Evolutionary conservation across 2,329 filamentous ascomycete species (phyloP), one percentile per base, ranked within the genome.

Genomic region (Colletotrichum sp.): DNA sequence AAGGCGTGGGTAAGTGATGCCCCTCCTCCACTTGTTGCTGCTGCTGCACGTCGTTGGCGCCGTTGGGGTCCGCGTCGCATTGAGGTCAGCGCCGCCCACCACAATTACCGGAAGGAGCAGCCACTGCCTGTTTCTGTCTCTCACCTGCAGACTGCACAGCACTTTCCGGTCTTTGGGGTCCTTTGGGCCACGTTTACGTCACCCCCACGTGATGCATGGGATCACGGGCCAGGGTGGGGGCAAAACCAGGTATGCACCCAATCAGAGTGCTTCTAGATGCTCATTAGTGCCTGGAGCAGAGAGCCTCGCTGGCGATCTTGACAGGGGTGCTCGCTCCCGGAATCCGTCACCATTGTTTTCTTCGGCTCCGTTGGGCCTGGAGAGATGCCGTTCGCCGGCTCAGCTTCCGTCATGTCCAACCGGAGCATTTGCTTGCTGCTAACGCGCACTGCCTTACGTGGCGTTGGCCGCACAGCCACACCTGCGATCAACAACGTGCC

Each of bases 131-230:
- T 22, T 18, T 52, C 32, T 28, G 30, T 55, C 34, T 52, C 48
- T 18, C 52, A 34, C 34, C 52, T 28, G 55, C 28, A 12, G 58
- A 27, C 10, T 18, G 60, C 34, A 30, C 68, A 65, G 71, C 70
- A 58, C 39, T 68, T 64, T 64, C 69, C 34, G 18, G n/a, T 25
- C 43, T 25, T 36, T 22, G 30, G 13, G 55, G 22, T 15, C 22
- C 67, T 65, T 60, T 12, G 43, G 39, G 56, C 36, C 55, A 34
- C 39, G 34, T 73, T 75, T 75, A 75, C 74, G 74, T 75, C 74
- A 75, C 28, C 18, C 27, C 70, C 74, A 75, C 74, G 74, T 75
- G 74, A 75, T n/a, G 32, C 7, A 22, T n/a, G 22, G 69, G 36
- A 5, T 62, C 32, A 27, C 62, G 28, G 39, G 30, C 12, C n/a